Evolutionary conservation across 495 filamentous ascomycete species (phyloP), one percentile per base, ranked within the genome.

Genomic region (Tuber aestivum): DNA sequence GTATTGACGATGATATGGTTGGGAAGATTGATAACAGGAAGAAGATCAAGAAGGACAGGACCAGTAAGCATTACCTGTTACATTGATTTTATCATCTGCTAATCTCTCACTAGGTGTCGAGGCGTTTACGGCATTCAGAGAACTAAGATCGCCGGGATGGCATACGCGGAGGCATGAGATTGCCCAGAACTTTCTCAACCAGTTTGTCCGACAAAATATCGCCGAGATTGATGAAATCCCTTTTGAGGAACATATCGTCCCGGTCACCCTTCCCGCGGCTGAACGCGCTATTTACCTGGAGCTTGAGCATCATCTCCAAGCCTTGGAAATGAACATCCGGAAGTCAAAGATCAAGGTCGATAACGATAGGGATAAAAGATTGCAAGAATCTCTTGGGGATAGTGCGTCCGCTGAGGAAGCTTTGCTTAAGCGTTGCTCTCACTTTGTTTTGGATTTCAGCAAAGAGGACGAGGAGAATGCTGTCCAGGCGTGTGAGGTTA

Each of bases 171-270:
- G 89, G 32, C 84, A 87, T 40, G 74, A 82, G 2, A 75, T 86
- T 75, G 89, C 89, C 3, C 88, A 90, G 74, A 75, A 32, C 2
- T 91, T 90, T 76, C 83, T 90, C 1, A 74, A 89, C 72, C 81
- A 82, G 1, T 90, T 89, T 79, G 86, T 86, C 10, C 85, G 89
- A 41, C 86, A 87, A 70, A 89, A 89, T 75, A 78, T 85, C 32
- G 84, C 87, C 1, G 82, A 87, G 14, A 86, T 87, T 41, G 83
- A 84, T 14, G 79, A 85, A 23, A 88, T 90, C 38, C 79, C 83
- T 2, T 80, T 78, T 7, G 77, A 78, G 12, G 83, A 84, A 12
- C 84, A 86, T 70, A 78, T 86, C 40, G 74, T 84, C n/a, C 81
- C 87, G 0, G 72, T 87, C 23, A 72, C 76, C 2, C 83, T 85